Percentiles rank a stretch among this genome's conserved stretches.
Conservation (phyloP, 2,329 filamentous ascomycete genomes). For the Ascomycota sp. region DNA sequence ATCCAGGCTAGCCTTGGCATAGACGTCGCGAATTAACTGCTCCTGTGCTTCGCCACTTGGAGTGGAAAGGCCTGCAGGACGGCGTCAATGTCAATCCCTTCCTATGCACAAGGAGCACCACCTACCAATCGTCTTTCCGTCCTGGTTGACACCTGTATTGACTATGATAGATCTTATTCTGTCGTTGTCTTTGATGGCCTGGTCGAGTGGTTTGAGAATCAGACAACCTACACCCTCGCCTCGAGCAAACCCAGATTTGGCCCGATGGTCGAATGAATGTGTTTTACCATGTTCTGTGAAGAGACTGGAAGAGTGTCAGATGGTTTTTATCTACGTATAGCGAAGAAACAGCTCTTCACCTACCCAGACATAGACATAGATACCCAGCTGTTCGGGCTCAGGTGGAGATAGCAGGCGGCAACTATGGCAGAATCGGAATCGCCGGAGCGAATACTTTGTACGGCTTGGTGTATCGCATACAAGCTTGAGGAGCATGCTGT, state of each 20-base stretch:
- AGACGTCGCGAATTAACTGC: constrained; percentile 13
- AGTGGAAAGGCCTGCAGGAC: constrained; percentile 27
- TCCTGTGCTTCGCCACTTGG: constrained; percentile 28
- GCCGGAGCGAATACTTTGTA: constrained; percentile 23
- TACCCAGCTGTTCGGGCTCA: constrained; percentile 17
- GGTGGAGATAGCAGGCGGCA: constrained; percentile 23
- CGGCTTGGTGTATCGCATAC: constrained; percentile 25
- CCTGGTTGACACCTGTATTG: constrained; percentile 28
- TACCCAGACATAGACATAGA: constrained; percentile 12
- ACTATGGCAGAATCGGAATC: constrained; percentile 24
- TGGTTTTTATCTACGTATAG: background rate
- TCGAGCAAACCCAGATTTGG: constrained; percentile 29
- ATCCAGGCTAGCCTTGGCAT: background rate
- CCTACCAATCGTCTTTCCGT: constrained; percentile 21
- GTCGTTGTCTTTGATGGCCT: constrained; percentile 32
- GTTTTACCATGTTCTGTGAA: constrained; percentile 29
- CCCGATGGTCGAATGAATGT: constrained; percentile 15
- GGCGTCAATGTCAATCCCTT: background rate
- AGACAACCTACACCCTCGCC: constrained; percentile 31
- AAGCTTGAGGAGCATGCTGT: constrained; percentile 30
- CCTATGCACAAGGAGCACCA: background rate
- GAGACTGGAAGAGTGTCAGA: constrained; percentile 2
- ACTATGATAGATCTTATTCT: constrained; percentile 28
- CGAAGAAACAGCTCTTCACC: background rate
- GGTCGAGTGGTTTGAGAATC: constrained; percentile 13